Evolutionary conservation across 306 rosid genomes (phyloP).

Genomic region (Sophora flavescens): DNA sequence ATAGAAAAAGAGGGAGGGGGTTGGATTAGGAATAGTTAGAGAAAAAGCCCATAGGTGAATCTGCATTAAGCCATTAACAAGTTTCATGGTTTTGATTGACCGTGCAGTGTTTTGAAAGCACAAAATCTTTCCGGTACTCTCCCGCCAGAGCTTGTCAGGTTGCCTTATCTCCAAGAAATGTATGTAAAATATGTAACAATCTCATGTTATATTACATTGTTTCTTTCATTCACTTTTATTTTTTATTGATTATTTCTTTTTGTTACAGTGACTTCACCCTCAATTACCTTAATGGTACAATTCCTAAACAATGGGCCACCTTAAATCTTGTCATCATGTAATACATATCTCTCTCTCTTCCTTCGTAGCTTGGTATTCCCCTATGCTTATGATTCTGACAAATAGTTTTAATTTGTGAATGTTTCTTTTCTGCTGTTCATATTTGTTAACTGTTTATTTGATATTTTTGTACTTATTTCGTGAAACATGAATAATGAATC

Average conservation of each 20-base stretch:
- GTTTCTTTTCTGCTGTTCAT: neutral
- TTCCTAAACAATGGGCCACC: conserved; percentile 61
- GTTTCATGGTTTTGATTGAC: neutral
- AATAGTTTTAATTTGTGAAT: too few relatives aligned
- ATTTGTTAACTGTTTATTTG: too few relatives aligned
- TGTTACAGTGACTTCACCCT: conserved; percentile 54
- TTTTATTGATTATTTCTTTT: conserved; percentile 8
- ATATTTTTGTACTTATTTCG: neutral
- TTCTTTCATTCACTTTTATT: neutral
- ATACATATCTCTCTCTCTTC: conserved; percentile 4
- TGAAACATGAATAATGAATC: neutral
- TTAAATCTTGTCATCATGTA: conserved; percentile 60
- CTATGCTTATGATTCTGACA: too few relatives aligned
- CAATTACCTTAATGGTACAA: conserved; percentile 73
- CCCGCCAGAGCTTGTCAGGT: conserved; percentile 51
- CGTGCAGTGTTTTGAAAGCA: conserved; percentile 47
- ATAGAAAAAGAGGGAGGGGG: too few relatives aligned
- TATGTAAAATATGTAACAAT: conserved; percentile 54
- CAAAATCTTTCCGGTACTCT: conserved; percentile 59
- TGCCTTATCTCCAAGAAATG: conserved; percentile 61
- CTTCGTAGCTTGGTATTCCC: neutral
- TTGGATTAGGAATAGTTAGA: too few relatives aligned
- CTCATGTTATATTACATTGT: neutral
- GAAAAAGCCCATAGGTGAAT: too few relatives aligned
- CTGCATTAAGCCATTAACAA: neutral